Conservation (phyloP, 441 rosid genomes). For the Corymbia calophylla region DNA sequence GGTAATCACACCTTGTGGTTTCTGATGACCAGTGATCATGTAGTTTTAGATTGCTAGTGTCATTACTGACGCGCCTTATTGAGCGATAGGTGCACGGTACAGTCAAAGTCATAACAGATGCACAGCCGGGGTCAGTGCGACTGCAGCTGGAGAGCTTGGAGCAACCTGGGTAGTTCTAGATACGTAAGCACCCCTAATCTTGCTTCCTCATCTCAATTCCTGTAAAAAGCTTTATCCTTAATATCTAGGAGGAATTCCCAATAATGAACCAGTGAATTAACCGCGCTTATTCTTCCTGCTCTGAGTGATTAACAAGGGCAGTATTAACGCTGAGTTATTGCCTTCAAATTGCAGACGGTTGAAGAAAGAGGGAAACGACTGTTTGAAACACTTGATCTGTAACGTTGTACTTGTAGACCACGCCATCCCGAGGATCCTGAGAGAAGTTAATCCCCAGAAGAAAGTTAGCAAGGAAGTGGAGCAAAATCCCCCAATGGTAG, state of each 20-base stretch:
- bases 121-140: constrained; percentile 20
- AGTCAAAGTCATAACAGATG: constrained; percentile 20
- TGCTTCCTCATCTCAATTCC: background rate
- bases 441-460: constrained; percentile 16
- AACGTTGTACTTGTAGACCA: constrained; percentile 29
- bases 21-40: background rate
- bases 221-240: background rate
- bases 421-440: constrained; percentile 20
- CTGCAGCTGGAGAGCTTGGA: constrained; percentile 17
- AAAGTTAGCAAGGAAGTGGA: background rate
- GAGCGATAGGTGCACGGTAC: constrained; percentile 14
- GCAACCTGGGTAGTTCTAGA: constrained; percentile 35
- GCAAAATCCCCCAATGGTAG: background rate
- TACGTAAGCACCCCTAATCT: constrained; percentile 3
- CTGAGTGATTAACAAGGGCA: background rate
- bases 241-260: background rate
- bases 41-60: background rate
- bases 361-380: constrained; percentile 26
- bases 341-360: constrained; percentile 13
- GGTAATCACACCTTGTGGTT: background rate
- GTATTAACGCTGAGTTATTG: background rate
- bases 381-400: constrained; percentile 26
- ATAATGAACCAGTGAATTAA: background rate
- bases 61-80: background rate
- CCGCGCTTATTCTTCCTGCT: background rate